phyloP scores from a whole-genome alignment of 2,329 filamentous ascomycete species.

The Tothia fuscella region DNA sequence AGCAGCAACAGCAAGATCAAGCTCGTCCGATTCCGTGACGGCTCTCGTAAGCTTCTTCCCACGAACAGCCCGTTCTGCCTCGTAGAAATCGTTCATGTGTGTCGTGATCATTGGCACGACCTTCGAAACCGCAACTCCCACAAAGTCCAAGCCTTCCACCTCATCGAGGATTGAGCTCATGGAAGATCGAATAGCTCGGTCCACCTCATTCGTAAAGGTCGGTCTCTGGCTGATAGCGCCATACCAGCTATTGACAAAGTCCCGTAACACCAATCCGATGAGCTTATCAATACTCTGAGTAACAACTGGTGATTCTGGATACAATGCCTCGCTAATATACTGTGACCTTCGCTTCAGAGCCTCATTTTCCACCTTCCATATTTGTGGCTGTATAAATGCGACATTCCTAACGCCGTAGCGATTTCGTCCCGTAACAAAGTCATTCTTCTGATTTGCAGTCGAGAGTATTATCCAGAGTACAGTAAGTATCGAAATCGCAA shows the following conservation, averaged over 20 bases:
- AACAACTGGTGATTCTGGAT: constrained; percentile 62
- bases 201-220: constrained; percentile 75
- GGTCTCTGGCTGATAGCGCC: constrained; percentile 68
- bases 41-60: constrained; percentile 79
- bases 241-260: constrained; percentile 88
- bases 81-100: constrained; percentile 82
- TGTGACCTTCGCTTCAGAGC: constrained; percentile 52
- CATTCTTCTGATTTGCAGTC: constrained; percentile 41
- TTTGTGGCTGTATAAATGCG: constrained; percentile 48
- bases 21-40: constrained; percentile 90
- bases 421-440: constrained; percentile 23
- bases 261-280: constrained; percentile 62
- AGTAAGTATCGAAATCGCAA: constrained; percentile 41
- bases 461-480: constrained; percentile 47
- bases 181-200: constrained; percentile 63
- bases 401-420: constrained; percentile 21
- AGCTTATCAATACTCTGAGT: constrained; percentile 71
- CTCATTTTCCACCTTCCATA: constrained; percentile 61
- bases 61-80: constrained; percentile 75
- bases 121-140: constrained; percentile 68
- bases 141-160: constrained; percentile 65
- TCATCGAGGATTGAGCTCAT: constrained; percentile 60
- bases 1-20: constrained; percentile 88
- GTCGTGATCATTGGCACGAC: constrained; percentile 79
- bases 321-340: constrained; percentile 59